Base-by-base conservation (phyloP, 805 yeast genomes). In the Grigorovia transvaalensis region DNA sequence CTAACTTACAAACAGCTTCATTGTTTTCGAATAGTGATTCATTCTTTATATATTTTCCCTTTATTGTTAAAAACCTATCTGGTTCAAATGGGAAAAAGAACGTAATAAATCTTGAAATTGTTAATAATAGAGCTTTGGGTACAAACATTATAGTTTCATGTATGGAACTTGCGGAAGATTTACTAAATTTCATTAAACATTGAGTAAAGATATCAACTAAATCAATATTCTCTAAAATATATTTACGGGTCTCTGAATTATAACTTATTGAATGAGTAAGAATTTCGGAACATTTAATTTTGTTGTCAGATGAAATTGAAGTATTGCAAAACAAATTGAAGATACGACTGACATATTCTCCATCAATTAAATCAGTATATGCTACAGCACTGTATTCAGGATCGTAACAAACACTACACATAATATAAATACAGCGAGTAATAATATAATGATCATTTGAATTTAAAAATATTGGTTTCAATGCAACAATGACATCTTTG, bases 71-170 rank as follows among this genome's bases (percentile, higher is more conserved):
- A 47, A 56, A 45, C 30, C 54, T 59, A 50, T 58, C 60, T 15
- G 56, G 54, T 46, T 63, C 71, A 11, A 66, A 64, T 0, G 96
- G 95, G 18, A 88, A 65, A 1, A 86, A 56, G 35, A 77, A 71
- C 2, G 79, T 76, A 6, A 85, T 68, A 48, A 88, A 70, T 44
- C 76, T 74, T 18, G 87, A 66, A 18, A 83, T 71, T 13, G 79
- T 71, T 1, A 77, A 57, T 18, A 85, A 65, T 30, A 85, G 62
- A n/a, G 81, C 84, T 57, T 81, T 84, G 0, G 91, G 89, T 2
- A 82, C 78, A 50, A 82, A 78, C 80, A 87, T 83, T 43, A 88
- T 66, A 0, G 87, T 78, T 59, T 86, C 95, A 46, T 84, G 78
- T 5, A 88, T 71, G 1, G 79, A 61, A 8, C 69, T 62, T 5